Percentiles rank a stretch among this genome's conserved stretches.
Evolutionary conservation across 305 asterid genomes (phyloP).

Genomic region (Plantago coronopus): DNA sequence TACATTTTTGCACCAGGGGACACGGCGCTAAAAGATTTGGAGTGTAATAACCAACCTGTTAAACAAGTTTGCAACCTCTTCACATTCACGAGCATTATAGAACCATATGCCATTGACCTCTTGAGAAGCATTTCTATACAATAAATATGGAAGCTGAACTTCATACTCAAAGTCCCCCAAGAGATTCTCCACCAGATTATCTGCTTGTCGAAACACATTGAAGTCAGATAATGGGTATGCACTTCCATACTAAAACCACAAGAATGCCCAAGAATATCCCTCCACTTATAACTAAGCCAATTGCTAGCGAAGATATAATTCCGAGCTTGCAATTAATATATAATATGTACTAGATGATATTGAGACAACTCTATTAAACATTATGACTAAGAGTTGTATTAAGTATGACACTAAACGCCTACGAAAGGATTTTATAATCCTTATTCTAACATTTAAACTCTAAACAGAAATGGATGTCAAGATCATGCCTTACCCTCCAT

Average conservation of each 20-base stretch:
- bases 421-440: no score
- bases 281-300: not conserved
- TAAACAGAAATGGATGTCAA: no score
- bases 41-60: constrained; percentile 46
- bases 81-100: constrained; percentile 70
- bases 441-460: no score
- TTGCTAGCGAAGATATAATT: not conserved
- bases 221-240: constrained; percentile 1
- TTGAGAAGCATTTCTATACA: constrained; percentile 70
- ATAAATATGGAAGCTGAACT: constrained; percentile 70
- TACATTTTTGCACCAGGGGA: not conserved
- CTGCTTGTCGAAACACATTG: constrained; percentile 42
- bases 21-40: not conserved
- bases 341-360: no score
- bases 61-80: constrained; percentile 69
- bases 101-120: constrained; percentile 94
- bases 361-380: no score
- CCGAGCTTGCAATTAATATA: not conserved
- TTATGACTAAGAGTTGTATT: no score
- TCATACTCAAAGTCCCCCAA: constrained; percentile 80
- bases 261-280: no score
- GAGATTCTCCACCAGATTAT: constrained; percentile 82
- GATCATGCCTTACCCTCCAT: no score
- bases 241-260: not conserved
- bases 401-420: no score